phyloP scores from a whole-genome alignment of 441 rosid genomes.

The Adansonia madagascariensis region DNA sequence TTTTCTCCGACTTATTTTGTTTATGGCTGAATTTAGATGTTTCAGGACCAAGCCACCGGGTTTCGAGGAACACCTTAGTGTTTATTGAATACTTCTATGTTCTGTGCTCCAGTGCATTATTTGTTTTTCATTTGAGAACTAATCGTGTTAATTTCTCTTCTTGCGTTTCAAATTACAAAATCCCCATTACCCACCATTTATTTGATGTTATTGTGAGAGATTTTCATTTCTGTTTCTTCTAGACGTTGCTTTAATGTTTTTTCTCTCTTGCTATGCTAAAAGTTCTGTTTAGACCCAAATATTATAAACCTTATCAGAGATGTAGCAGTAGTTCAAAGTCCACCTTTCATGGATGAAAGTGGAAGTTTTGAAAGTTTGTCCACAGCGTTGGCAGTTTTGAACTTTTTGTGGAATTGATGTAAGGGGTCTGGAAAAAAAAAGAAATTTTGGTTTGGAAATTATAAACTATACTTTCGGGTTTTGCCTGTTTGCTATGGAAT shows the following conservation, averaged over 20 bases:
- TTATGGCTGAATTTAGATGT: conserved; percentile 16
- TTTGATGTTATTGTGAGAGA: conserved; percentile 19
- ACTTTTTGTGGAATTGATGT: neutral
- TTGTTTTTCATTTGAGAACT: neutral
- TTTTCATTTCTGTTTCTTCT: conserved; percentile 5
- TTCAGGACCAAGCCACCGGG: conserved; percentile 4
- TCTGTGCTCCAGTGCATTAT: neutral
- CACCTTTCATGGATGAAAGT: neutral
- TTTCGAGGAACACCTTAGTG: conserved; percentile 3
- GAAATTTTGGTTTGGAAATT: neutral
- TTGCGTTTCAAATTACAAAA: neutral
- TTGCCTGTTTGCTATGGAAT: conserved; percentile 7
- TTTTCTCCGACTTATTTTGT: conserved; percentile 15
- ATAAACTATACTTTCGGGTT: neutral
- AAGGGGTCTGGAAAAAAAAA: neutral
- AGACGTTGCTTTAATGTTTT: neutral
- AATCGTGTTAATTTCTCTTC: neutral
- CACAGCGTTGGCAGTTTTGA: conserved; percentile 5
- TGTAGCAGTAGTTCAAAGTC: neutral
- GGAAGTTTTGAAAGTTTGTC: neutral
- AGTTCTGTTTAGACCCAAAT: neutral
- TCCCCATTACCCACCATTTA: neutral
- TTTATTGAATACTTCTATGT: neutral
- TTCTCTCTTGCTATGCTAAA: neutral
- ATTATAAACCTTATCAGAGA: neutral